Percentiles rank a stretch among this genome's conserved stretches.
phyloP scores from a whole-genome alignment of 2,329 filamentous ascomycete species.

The Cytospora piceicola region DNA sequence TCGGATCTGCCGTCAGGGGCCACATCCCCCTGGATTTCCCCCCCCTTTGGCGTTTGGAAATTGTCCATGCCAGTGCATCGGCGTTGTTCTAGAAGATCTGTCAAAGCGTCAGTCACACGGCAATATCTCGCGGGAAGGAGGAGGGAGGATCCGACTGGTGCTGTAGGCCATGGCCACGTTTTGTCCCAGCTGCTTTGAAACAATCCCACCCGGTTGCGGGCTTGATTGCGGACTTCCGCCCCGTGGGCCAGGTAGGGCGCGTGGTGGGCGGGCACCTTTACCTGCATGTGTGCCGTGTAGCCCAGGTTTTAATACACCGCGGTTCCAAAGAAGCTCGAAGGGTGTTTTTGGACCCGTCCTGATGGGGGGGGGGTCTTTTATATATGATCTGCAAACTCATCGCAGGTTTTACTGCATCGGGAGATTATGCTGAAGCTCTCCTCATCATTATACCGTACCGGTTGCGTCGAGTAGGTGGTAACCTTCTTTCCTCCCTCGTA shows the following conservation, averaged over 20 bases:
- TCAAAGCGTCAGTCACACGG: background rate
- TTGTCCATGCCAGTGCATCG: background rate
- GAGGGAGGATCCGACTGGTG: conserved; percentile 1
- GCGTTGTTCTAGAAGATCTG: background rate
- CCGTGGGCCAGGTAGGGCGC: background rate
- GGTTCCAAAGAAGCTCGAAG: no score
- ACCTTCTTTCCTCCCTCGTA: background rate
- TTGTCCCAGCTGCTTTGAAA: background rate
- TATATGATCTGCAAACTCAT: background rate
- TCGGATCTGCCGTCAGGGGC: background rate
- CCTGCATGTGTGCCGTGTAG: background rate
- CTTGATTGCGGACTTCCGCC: background rate
- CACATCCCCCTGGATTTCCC: background rate
- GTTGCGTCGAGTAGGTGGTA: background rate
- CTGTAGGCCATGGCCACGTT: background rate
- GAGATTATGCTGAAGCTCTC: background rate
- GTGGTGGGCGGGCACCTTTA: background rate
- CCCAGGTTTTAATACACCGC: no score
- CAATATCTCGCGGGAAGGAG: background rate
- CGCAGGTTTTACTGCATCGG: background rate
- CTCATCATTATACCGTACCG: no score
- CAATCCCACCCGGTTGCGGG: background rate
- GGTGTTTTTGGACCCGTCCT: no score
- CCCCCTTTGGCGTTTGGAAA: background rate
- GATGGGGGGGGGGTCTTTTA: no score